These are phyloP conservation scores for Vachellia pachyceras DNA, from an alignment of 306 rosid species.

Conservation along the genomic window DNA sequence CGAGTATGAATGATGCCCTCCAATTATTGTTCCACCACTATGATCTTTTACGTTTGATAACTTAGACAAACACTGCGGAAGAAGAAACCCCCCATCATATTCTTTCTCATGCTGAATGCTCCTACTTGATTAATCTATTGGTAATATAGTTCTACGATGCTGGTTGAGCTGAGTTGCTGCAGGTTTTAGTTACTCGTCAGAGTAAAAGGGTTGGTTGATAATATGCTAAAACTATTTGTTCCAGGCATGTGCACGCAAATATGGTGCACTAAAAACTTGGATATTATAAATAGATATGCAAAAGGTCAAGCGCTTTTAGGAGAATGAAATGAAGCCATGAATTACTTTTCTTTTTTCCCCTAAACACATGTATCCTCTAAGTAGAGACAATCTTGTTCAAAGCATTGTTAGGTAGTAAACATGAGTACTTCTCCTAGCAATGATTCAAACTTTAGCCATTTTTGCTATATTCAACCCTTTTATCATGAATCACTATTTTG, in stretches of 20 bases:
- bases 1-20: slow-evolving; percentile 42
- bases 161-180: slow-evolving; percentile 20
- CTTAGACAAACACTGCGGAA: slow-evolving; percentile 20
- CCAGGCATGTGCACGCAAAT: slow-evolving; percentile 20
- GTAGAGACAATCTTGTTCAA: too few relatives aligned
- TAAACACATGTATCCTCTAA: too few relatives aligned
- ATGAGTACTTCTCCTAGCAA: too few relatives aligned
- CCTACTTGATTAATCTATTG: slow-evolving; percentile 13
- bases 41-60: slow-evolving; percentile 27
- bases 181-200: slow-evolving; percentile 5
- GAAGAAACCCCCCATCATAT: not conserved
- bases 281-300: not conserved
- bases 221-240: slow-evolving; percentile 3
- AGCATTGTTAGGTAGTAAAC: too few relatives aligned
- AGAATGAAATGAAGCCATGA: not conserved
- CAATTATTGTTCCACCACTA: slow-evolving; percentile 41
- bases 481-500: slow-evolving; percentile 41
- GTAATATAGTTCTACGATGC: not conserved
- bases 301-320: not conserved
- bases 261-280: slow-evolving; percentile 2
- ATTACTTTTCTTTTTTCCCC: too few relatives aligned
- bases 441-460: too few relatives aligned
- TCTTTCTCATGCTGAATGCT: not conserved
- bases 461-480: too few relatives aligned
- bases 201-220: slow-evolving; percentile 30